phyloP scores from a whole-genome alignment of 1,284 basidiomycete species.

The Coniophora puteana region DNA sequence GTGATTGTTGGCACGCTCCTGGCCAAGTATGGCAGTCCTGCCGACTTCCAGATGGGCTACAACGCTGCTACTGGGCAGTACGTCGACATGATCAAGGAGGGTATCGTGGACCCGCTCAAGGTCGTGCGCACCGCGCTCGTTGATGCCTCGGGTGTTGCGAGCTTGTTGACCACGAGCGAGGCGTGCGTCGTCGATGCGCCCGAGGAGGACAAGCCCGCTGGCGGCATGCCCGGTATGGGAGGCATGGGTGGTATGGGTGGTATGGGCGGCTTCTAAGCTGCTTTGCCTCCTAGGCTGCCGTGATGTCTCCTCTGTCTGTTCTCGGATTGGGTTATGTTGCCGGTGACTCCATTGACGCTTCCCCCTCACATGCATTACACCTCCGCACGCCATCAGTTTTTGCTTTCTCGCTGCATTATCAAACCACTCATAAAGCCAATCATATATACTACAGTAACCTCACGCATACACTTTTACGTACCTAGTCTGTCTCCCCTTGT shows the following conservation, averaged over 20 bases:
- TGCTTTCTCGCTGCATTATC: slow-evolving; percentile 11
- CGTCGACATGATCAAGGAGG: slow-evolving; percentile 90
- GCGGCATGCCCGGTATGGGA: slow-evolving; percentile 51
- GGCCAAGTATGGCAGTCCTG: slow-evolving; percentile 58
- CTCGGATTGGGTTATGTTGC: too few relatives aligned
- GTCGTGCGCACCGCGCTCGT: slow-evolving; percentile 90
- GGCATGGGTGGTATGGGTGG: slow-evolving; percentile 62
- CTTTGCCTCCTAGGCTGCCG: too few relatives aligned
- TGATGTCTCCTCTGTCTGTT: too few relatives aligned
- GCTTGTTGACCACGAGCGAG: slow-evolving; percentile 91
- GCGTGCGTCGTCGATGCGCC: slow-evolving; percentile 89
- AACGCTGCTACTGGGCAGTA: slow-evolving; percentile 91
- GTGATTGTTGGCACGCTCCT: slow-evolving; percentile 91
- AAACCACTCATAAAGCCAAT: too few relatives aligned
- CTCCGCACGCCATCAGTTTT: not conserved
- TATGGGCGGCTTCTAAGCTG: slow-evolving; percentile 42
- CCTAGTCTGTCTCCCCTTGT: slow-evolving; percentile 5
- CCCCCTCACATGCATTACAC: too few relatives aligned
- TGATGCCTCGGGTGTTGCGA: slow-evolving; percentile 85
- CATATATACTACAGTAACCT: too few relatives aligned
- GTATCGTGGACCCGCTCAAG: slow-evolving; percentile 94
- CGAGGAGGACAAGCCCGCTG: slow-evolving; percentile 72
- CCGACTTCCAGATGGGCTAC: slow-evolving; percentile 86
- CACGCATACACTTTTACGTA: slow-evolving; percentile 7
- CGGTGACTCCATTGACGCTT: too few relatives aligned